phyloP scores from a whole-genome alignment of 257 asterid genomes.

The Plantago elongata region DNA sequence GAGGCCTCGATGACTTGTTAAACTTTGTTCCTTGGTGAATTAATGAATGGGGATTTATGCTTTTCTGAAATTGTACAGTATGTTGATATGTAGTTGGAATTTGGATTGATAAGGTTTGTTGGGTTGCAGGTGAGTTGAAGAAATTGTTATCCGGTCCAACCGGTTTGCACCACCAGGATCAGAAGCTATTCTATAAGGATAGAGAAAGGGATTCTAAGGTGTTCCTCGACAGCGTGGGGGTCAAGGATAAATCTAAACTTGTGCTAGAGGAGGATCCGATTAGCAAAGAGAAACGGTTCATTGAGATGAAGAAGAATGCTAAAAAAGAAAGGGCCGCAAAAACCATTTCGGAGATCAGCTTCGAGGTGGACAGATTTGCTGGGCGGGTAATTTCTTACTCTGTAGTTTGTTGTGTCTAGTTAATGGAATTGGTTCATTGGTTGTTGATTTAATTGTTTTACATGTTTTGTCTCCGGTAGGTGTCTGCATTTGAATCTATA shows the following conservation, averaged over 20 bases:
- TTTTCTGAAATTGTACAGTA: background rate
- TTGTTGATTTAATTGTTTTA: background rate
- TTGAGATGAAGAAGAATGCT: slow-evolving; percentile 67
- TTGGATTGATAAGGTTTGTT: background rate
- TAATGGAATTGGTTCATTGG: background rate
- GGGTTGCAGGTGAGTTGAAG: slow-evolving; percentile 68
- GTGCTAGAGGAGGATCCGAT: slow-evolving; percentile 71
- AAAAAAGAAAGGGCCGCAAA: slow-evolving; percentile 63
- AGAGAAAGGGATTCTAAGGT: slow-evolving; percentile 74
- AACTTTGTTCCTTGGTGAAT: too few species aligned
- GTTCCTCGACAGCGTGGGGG: slow-evolving; percentile 64
- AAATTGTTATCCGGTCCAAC: slow-evolving; percentile 80
- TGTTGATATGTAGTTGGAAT: background rate
- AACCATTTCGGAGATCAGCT: slow-evolving; percentile 59
- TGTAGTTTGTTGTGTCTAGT: too few species aligned
- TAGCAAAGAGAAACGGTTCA: slow-evolving; percentile 62
- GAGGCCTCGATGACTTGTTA: too few species aligned
- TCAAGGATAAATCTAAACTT: slow-evolving; percentile 79
- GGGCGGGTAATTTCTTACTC: slow-evolving; percentile 42
- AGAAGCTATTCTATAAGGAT: slow-evolving; percentile 72
- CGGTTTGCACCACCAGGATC: slow-evolving; percentile 84
- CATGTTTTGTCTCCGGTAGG: slow-evolving; percentile 40
- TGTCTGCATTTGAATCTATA: slow-evolving; percentile 59
- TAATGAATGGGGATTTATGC: background rate
- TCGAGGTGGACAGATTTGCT: slow-evolving; percentile 68